phyloP scores from a whole-genome alignment of 164 flowering plant species.

The grape (Vitis vinifera) region DNA sequence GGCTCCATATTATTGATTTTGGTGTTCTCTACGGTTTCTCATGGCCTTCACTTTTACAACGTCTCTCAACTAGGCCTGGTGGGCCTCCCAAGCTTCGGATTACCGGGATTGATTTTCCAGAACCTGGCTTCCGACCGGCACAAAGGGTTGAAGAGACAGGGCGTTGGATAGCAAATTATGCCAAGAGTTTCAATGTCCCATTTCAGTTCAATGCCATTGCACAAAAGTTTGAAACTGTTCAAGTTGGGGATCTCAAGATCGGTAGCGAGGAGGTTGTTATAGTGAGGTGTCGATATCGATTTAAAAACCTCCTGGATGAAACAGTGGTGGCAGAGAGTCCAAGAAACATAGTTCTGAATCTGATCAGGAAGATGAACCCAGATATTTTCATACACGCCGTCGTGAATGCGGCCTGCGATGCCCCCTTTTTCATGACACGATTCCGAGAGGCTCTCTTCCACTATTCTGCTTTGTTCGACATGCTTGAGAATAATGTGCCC shows the following conservation, averaged over 20 bases:
- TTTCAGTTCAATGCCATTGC: constrained; percentile 38
- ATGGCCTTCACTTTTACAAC: constrained; percentile 47
- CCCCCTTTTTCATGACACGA: constrained; percentile 51
- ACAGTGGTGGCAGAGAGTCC: constrained; percentile 38
- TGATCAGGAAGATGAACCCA: constrained; percentile 42
- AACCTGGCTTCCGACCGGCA: constrained; percentile 39
- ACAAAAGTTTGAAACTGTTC: constrained; percentile 45
- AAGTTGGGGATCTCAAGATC: constrained; percentile 37
- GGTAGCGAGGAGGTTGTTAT: constrained; percentile 30
- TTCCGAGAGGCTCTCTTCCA: constrained; percentile 53
- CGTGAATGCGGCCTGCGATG: constrained; percentile 37
- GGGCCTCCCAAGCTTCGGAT: constrained; percentile 41
- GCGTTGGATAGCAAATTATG: constrained; percentile 24
- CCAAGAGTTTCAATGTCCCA: constrained; percentile 29
- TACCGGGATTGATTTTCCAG: constrained; percentile 43
- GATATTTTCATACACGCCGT: constrained; percentile 31
- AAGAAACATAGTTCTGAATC: constrained; percentile 33
- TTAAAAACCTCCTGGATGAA: constrained; percentile 36
- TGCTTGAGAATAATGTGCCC: constrained; percentile 41
- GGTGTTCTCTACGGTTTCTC: constrained; percentile 49
- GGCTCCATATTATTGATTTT: constrained; percentile 46
- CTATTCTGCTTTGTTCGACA: constrained; percentile 43
- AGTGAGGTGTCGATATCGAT: constrained; percentile 31
- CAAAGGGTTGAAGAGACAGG: constrained; percentile 39
- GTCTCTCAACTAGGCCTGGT: constrained; percentile 32